Base-by-base conservation (phyloP, 441 rosid species). In the Metrosideros polymorpha region DNA sequence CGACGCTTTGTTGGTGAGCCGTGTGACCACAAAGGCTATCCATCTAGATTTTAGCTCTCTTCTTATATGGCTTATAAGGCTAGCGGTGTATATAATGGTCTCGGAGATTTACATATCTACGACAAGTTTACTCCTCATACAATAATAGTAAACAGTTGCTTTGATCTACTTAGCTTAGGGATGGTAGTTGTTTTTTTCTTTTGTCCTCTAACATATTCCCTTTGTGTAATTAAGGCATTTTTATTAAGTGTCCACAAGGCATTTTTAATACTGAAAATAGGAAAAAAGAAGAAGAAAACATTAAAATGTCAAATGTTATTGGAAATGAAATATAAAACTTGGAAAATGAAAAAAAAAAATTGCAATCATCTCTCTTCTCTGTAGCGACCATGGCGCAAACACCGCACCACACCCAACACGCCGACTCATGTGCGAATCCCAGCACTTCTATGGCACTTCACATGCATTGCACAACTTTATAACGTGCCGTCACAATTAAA, bases 181-280 rank as follows among this genome's bases (percentile, higher is more conserved):
- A 66, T 66, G 45, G 45, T 19, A 66, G 4, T 17, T 53, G 55
- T 32, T 30, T 2, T 17, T 13, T 19, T 0, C 7, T 18, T 52
- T 18, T 6, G 3, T 18, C 43, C 13, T 9, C 14, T 63, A 32
- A 9, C 13, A 2, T 6, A 9, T 63, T 32, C 35, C 6, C 13
- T 24, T 0, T 9, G 9, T 2, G 24, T 18, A 52, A 2, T 45
- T 45, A 45, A 45, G 12, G 49, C 12, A 9, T 52, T 19, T 52
- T 52, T 52, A 52, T n/a, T n/a, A n/a, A 4, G 0, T 66, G 0
- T 5, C 27, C n/a, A 9, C 15, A 2, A 9, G 77, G 27, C 14
- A 35, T 66, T 66, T 66, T 35, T 35, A 66, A 10, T 12, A 19
- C 15, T 19, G 2, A 35, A 22, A 42, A 19, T 19, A 19, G 77